Evolutionary conservation across 306 rosid species (phyloP).

Genomic region (Heteromeles arbutifolia): DNA sequence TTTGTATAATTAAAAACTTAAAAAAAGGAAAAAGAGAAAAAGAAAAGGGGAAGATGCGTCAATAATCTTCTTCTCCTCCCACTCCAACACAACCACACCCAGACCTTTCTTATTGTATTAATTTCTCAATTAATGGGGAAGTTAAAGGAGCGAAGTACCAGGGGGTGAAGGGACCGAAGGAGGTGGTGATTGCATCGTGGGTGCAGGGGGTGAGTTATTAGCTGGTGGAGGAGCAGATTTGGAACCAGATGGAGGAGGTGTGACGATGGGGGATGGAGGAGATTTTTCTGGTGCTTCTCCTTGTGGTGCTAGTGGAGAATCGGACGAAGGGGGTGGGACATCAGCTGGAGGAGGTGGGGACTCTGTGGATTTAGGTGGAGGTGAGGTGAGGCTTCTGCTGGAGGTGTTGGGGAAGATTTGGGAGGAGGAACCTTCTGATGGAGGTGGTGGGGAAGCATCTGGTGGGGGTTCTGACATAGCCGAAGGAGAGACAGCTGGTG

Average conservation of each 20-base stretch:
- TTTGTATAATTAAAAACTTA: too few species aligned
- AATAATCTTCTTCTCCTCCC: too few species aligned
- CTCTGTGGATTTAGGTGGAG: constrained; percentile 35
- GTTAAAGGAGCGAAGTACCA: constrained; percentile 8
- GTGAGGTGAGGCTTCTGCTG: constrained; percentile 27
- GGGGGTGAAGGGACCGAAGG: constrained; percentile 59
- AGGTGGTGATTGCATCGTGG: constrained; percentile 52
- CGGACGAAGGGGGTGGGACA: constrained; percentile 41
- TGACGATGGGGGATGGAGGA: constrained; percentile 37
- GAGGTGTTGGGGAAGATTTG: constrained; percentile 36
- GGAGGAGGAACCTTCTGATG: constrained; percentile 43
- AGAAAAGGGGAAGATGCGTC: too few species aligned
- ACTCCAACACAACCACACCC: too few species aligned
- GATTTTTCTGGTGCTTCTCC: constrained; percentile 40
- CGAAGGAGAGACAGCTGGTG: constrained; percentile 32
- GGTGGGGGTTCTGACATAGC: constrained; percentile 18
- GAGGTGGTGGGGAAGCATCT: constrained; percentile 10
- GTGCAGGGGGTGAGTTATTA: constrained; percentile 20
- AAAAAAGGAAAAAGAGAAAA: too few species aligned
- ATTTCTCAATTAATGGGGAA: too few species aligned
- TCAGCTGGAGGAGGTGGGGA: constrained; percentile 57
- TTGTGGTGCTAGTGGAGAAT: constrained; percentile 39
- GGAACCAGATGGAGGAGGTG: constrained; percentile 50
- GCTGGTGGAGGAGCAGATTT: constrained; percentile 41
- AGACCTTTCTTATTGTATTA: too few species aligned